These are phyloP conservation scores for Ophiostoma himal-ulmi DNA, from an alignment of 2,329 filamentous ascomycete species.

Conservation along the genomic window DNA sequence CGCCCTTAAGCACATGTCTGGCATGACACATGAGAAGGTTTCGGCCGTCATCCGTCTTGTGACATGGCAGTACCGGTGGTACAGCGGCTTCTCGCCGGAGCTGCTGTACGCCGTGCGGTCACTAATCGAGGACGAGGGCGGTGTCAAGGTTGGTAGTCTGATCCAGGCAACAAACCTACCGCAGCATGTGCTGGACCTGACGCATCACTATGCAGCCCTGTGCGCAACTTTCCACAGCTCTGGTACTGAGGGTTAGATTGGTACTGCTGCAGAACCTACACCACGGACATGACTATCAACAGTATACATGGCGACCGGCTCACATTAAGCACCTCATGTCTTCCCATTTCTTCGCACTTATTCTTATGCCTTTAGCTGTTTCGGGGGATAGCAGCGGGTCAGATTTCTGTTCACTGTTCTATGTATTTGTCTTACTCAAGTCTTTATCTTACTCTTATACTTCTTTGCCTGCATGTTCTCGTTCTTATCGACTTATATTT, in stretches of 20 bases:
- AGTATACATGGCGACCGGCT: not conserved
- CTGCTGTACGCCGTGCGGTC: conserved; percentile 82
- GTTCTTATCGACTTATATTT: not conserved
- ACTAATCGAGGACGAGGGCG: conserved; percentile 94
- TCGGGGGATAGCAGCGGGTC: not conserved
- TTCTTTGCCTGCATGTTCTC: not conserved
- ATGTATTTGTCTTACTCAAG: not conserved
- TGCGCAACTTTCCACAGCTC: conserved; percentile 94
- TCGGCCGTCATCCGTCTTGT: conserved; percentile 84
- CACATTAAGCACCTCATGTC: not conserved
- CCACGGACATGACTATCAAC: not conserved
- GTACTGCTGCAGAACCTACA: not conserved
- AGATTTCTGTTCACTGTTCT: not conserved
- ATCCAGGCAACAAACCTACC: conserved; percentile 93
- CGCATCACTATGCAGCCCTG: conserved; percentile 90
- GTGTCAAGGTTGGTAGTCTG: conserved; percentile 94
- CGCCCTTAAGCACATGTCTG: conserved; percentile 56
- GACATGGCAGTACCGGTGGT: conserved; percentile 99
- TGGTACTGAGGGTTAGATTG: conserved; percentile 80
- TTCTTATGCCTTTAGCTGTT: not conserved
- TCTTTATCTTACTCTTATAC: not conserved
- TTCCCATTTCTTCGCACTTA: not conserved
- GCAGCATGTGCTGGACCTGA: conserved; percentile 87
- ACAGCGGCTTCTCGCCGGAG: conserved; percentile 95
- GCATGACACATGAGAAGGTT: conserved; percentile 58